phyloP scores from a whole-genome alignment of 768 basidiomycete genomes.

The Lactarius pseudohatsudake region DNA sequence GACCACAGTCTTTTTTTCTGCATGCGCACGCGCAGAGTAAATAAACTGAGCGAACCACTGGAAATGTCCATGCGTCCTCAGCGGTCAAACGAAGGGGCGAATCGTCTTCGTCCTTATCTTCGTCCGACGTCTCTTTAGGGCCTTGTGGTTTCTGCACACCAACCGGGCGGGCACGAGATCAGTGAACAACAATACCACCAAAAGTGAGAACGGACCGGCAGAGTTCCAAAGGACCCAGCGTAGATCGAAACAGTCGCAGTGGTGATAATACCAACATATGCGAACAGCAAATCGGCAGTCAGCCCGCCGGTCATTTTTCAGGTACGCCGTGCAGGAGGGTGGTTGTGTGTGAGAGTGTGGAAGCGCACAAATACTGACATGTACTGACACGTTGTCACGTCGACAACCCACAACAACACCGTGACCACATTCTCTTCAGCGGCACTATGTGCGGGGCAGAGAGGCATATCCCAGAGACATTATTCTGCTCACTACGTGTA shows the following conservation, averaged over 20 bases:
- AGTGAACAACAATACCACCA: slow-evolving; percentile 6
- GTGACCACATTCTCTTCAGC: not conserved
- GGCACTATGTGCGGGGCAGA: not conserved
- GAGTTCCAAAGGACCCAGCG: slow-evolving; percentile 64
- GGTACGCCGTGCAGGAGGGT: not conserved
- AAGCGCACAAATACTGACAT: not conserved
- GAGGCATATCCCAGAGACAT: not conserved
- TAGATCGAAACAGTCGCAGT: slow-evolving; percentile 70
- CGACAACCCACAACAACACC: not conserved
- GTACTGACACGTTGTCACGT: not conserved
- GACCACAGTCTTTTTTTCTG: not conserved
- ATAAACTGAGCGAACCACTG: slow-evolving; percentile 52
- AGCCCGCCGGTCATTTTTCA: slow-evolving; percentile 27
- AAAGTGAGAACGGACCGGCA: slow-evolving; percentile 52
- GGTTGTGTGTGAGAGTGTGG: not conserved
- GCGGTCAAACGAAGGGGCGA: slow-evolving; percentile 49
- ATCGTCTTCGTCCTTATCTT: slow-evolving; percentile 62
- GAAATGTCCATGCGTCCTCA: slow-evolving; percentile 72
- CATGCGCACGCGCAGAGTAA: not conserved
- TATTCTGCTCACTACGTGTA: not conserved
- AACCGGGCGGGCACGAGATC: not conserved
- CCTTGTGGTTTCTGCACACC: slow-evolving; percentile 27
- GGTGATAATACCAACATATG: slow-evolving; percentile 65
- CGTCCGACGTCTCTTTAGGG: slow-evolving; percentile 37
- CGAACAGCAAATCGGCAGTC: slow-evolving; percentile 62